A percentile compares a stretch with the other conserved stretches of the same genome.
Evolutionary conservation across 2,329 filamentous ascomycete species (phyloP).

Genomic region (Trichophyton equinum): DNA sequence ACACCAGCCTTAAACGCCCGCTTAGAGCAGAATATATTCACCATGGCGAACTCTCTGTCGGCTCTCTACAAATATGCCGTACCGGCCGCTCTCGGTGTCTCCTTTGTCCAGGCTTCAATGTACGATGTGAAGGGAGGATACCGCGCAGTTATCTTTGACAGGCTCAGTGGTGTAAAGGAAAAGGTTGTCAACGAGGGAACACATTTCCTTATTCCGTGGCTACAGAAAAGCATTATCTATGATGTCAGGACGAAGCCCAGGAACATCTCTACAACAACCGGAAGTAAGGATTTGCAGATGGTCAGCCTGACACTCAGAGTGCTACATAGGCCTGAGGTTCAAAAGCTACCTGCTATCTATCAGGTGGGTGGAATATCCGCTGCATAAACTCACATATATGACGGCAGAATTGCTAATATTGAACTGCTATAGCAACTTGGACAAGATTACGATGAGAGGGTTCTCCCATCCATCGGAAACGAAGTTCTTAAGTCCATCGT

Average conservation of each 20-base stretch:
- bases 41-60: slow-evolving; percentile 18
- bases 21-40: not conserved
- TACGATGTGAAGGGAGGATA: slow-evolving; percentile 96
- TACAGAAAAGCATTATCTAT: slow-evolving; percentile 88
- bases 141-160: slow-evolving; percentile 95
- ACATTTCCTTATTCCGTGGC: slow-evolving; percentile 90
- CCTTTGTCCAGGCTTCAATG: slow-evolving; percentile 62
- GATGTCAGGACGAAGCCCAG: slow-evolving; percentile 95
- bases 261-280: slow-evolving; percentile 94
- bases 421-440: slow-evolving; percentile 64
- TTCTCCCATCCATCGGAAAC: slow-evolving; percentile 96
- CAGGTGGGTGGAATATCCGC: slow-evolving; percentile 50
- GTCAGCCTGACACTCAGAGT: slow-evolving; percentile 95
- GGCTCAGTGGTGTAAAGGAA: slow-evolving; percentile 83
- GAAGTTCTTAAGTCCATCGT: slow-evolving; percentile 98
- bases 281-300: slow-evolving; percentile 99
- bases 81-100: slow-evolving; percentile 56
- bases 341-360: slow-evolving; percentile 91
- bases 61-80: slow-evolving; percentile 44
- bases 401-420: slow-evolving; percentile 1
- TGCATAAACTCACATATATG: not conserved
- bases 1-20: not conserved
- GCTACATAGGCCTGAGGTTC: slow-evolving; percentile 84
- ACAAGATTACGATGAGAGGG: slow-evolving; percentile 95
- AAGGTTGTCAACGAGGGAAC: slow-evolving; percentile 88